phyloP scores from a whole-genome alignment of 2,329 filamentous ascomycete species.

The Chrysoporthe deuterocubensis region DNA sequence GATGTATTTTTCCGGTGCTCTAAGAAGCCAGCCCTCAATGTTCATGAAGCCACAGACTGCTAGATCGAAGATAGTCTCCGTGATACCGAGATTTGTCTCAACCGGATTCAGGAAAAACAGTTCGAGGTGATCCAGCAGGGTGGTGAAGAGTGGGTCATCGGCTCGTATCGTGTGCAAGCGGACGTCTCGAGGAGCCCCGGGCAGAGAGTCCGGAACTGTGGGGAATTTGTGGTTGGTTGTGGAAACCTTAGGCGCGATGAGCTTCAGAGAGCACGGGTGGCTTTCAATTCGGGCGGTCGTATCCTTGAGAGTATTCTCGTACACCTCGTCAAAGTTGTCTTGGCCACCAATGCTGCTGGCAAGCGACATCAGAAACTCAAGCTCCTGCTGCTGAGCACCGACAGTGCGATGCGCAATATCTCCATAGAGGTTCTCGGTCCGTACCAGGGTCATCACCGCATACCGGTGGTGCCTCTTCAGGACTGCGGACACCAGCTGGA shows the following conservation, averaged over 20 bases:
- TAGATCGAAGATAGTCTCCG: conserved; percentile 80
- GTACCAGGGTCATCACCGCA: conserved; percentile 76
- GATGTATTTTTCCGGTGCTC: conserved; percentile 67
- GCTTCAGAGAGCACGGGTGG: conserved; percentile 72
- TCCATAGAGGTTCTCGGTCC: conserved; percentile 63
- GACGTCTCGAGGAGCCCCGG: conserved; percentile 64
- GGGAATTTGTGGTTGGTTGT: conserved; percentile 61
- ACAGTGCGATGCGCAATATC: conserved; percentile 65
- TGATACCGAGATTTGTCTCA: conserved; percentile 87
- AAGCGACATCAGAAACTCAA: conserved; percentile 71
- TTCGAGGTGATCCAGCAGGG: conserved; percentile 71
- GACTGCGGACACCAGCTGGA: conserved; percentile 86
- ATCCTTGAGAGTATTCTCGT: conserved; percentile 73
- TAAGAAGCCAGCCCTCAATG: conserved; percentile 88
- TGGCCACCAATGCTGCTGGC: conserved; percentile 71
- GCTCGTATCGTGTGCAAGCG: conserved; percentile 64
- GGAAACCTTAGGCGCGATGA: conserved; percentile 66
- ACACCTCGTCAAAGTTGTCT: conserved; percentile 72
- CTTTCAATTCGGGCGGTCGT: conserved; percentile 70
- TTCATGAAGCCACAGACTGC: conserved; percentile 83
- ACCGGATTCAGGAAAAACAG: conserved; percentile 89
- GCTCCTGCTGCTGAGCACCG: conserved; percentile 75
- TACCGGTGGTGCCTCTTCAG: conserved; percentile 87
- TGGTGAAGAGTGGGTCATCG: conserved; percentile 66
- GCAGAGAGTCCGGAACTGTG: conserved; percentile 58